phyloP scores from a whole-genome alignment of 1,284 basidiomycete species.

The Paramarasmius palmivorus region DNA sequence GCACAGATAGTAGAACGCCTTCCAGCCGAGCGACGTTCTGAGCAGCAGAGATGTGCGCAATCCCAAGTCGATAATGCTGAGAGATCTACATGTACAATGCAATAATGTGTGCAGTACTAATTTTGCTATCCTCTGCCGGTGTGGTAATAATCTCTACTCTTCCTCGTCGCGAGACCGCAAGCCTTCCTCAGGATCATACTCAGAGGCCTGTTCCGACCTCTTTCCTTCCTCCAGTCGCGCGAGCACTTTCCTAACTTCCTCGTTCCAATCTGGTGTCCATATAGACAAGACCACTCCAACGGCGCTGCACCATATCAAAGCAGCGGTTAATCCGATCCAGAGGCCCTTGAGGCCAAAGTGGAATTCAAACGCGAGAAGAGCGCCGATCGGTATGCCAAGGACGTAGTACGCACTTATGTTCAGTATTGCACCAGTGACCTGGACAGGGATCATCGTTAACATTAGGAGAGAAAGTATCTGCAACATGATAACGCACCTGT shows the following conservation, averaged over 20 bases:
- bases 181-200: no score
- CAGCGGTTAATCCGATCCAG: slow-evolving; percentile 53
- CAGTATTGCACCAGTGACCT: slow-evolving; percentile 51
- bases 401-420: slow-evolving; percentile 54
- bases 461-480: background rate
- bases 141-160: no score
- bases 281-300: slow-evolving; percentile 40
- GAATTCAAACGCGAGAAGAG: slow-evolving; percentile 48
- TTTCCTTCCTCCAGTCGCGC: slow-evolving; percentile 33
- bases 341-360: slow-evolving; percentile 44
- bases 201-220: background rate
- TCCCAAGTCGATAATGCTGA: no score
- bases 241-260: slow-evolving; percentile 48
- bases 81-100: no score
- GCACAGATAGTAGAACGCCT: no score
- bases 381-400: slow-evolving; percentile 49
- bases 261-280: slow-evolving; percentile 43
- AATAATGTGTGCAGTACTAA: no score
- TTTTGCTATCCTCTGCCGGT: no score
- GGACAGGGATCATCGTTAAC: background rate
- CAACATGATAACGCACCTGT: slow-evolving; percentile 32
- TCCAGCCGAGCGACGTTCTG: no score
- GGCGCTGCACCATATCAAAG: slow-evolving; percentile 39
- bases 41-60: no score
- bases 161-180: no score